Conservation (phyloP, 2,329 filamentous ascomycete species). For the Fusarium napiforme region DNA sequence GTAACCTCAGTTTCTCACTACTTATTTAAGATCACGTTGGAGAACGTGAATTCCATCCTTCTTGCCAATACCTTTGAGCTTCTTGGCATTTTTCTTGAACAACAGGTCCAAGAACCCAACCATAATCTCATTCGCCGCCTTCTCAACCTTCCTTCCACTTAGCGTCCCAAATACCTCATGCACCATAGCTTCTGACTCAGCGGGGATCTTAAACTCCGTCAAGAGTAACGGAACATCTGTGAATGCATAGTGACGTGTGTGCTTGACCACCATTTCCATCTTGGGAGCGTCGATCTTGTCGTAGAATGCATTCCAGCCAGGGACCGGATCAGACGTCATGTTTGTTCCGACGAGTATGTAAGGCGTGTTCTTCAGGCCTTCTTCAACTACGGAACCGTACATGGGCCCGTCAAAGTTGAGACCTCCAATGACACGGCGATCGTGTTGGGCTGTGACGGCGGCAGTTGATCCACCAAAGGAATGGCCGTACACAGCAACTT, state of each 20-base stretch:
- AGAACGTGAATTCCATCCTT: accelerated
- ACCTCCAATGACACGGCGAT: slow-evolving; percentile 49
- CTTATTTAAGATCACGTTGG: not conserved
- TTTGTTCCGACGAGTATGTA: slow-evolving; percentile 7
- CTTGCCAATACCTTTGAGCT: accelerated
- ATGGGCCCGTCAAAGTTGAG: slow-evolving; percentile 25
- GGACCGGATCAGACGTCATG: not conserved
- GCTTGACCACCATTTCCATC: slow-evolving; percentile 4
- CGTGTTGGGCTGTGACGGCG: slow-evolving; percentile 45
- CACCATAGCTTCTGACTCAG: not conserved
- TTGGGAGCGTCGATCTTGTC: slow-evolving; percentile 9
- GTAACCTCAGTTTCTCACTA: too few relatives aligned
- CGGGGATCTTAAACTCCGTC: not conserved
- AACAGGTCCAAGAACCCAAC: not conserved
- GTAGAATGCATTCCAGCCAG: slow-evolving; percentile 1
- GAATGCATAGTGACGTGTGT: slow-evolving; percentile 5
- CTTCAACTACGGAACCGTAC: slow-evolving; percentile 35
- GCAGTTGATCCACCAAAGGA: slow-evolving; percentile 32
- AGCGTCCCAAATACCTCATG: slow-evolving; percentile 2
- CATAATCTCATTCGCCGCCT: not conserved
- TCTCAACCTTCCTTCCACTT: slow-evolving; percentile 5
- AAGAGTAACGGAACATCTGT: slow-evolving; percentile 21
- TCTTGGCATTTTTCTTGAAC: accelerated
- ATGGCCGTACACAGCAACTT: slow-evolving; percentile 16
- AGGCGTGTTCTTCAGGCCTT: slow-evolving; percentile 38